Conservation (phyloP, 306 rosid species). For the Ochetophila trinervis region DNA sequence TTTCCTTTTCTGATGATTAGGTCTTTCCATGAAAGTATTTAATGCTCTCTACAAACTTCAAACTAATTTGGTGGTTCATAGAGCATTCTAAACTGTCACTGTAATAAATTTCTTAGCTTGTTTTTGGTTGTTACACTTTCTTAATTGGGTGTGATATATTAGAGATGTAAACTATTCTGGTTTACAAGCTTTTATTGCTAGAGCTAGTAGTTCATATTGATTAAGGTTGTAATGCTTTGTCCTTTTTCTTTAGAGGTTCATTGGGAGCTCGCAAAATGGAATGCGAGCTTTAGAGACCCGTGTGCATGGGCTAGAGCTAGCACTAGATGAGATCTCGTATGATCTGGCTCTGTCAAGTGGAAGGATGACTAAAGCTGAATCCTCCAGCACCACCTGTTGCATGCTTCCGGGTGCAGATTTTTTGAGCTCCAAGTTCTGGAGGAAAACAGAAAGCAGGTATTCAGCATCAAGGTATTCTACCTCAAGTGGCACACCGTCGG, state of each 20-base stretch:
- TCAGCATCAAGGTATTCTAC: slow-evolving; percentile 48
- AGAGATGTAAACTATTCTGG: too few relatives aligned
- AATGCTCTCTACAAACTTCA: too few relatives aligned
- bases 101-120: too few relatives aligned
- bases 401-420: slow-evolving; percentile 74
- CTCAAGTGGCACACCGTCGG: slow-evolving; percentile 40
- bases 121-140: too few relatives aligned
- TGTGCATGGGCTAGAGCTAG: slow-evolving; percentile 90
- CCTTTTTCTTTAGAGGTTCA: slow-evolving; percentile 58
- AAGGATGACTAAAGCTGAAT: slow-evolving; percentile 53
- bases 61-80: too few relatives aligned
- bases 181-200: too few relatives aligned
- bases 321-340: slow-evolving; percentile 86
- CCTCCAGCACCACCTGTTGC: slow-evolving; percentile 57
- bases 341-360: slow-evolving; percentile 87
- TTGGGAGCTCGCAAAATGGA: slow-evolving; percentile 90
- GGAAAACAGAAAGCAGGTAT: slow-evolving; percentile 55
- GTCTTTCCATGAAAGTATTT: too few relatives aligned
- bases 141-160: too few relatives aligned
- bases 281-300: slow-evolving; percentile 93
- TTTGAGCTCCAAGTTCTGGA: slow-evolving; percentile 84
- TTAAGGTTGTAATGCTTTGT: slow-evolving; percentile 6
- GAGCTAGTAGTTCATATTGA: not conserved
- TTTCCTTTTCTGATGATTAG: too few relatives aligned
- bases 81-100: too few relatives aligned